Percentiles rank a stretch among this genome's conserved stretches.
phyloP scores from a whole-genome alignment of 345 rosid genomes.

The Melaleuca quinquenervia region DNA sequence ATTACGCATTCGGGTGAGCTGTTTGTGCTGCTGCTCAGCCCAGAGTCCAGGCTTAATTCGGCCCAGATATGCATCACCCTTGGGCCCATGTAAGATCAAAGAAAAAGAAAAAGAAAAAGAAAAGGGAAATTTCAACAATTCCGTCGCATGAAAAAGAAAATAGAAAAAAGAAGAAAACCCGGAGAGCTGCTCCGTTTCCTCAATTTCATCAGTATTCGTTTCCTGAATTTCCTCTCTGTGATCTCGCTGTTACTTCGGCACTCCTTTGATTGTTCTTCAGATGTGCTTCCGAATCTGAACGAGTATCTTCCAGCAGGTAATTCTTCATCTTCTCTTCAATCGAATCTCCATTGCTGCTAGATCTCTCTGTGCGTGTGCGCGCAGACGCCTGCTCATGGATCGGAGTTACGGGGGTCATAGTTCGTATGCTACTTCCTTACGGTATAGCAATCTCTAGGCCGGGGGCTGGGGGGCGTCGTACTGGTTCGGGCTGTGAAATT shows the following conservation, averaged over 20 bases:
- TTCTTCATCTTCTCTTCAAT: background rate
- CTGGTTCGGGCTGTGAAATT: background rate
- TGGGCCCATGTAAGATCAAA: background rate
- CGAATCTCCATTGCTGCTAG: background rate
- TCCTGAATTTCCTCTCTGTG: background rate
- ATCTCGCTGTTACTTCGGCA: background rate
- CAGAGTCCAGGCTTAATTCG: background rate
- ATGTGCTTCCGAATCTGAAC: background rate
- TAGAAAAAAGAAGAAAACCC: background rate
- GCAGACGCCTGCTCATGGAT: background rate
- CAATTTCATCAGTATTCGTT: background rate
- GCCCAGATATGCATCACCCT: background rate
- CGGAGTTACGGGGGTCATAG: background rate
- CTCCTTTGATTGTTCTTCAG: background rate
- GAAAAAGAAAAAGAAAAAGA: background rate
- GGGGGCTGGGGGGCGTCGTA: background rate
- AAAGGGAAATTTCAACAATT: background rate
- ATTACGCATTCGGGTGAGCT: no score
- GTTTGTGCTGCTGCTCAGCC: background rate
- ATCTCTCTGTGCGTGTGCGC: background rate
- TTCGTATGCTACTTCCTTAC: background rate
- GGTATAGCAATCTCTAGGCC: background rate
- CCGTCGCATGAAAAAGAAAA: background rate
- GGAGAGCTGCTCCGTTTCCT: background rate
- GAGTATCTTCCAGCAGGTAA: background rate